phyloP scores from a whole-genome alignment of 352 stramenopile species.

The Pythium sukuiense region DNA sequence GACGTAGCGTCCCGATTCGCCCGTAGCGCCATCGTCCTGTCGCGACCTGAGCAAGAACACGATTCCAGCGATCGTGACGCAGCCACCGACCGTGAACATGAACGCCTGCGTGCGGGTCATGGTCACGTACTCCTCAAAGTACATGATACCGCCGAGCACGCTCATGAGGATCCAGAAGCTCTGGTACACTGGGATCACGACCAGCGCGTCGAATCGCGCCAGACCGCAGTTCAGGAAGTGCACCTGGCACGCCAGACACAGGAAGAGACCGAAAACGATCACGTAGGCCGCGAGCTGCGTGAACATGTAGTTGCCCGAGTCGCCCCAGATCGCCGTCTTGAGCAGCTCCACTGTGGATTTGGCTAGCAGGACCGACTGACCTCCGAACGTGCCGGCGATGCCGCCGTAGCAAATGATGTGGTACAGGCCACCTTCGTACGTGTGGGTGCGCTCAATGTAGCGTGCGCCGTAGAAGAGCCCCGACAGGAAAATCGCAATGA shows the following conservation, averaged over 20 bases:
- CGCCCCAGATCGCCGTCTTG: conserved; percentile 89
- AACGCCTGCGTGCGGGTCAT: conserved; percentile 76
- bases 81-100: conserved; percentile 78
- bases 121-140: conserved; percentile 90
- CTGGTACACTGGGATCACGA: conserved; percentile 91
- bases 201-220: conserved; percentile 85
- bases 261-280: conserved; percentile 63
- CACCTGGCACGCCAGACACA: conserved; percentile 80
- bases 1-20: conserved; percentile 48
- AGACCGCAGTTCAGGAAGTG: conserved; percentile 90
- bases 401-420: conserved; percentile 89
- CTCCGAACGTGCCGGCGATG: conserved; percentile 88
- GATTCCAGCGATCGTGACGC: conserved; percentile 71
- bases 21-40: conserved; percentile 22
- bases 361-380: conserved; percentile 86
- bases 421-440: conserved; percentile 63
- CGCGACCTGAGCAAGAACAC: conserved; percentile 72
- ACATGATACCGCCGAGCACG: conserved; percentile 91
- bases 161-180: conserved; percentile 91
- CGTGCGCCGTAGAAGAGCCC: conserved; percentile 59
- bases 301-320: conserved; percentile 75
- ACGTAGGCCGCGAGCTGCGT: conserved; percentile 76
- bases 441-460: conserved; percentile 76
- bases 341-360: conserved; percentile 90
- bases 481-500: conserved; percentile 67